These are phyloP conservation scores for Aspergillus candidus DNA, from an alignment of 2,329 filamentous ascomycete species.

Conservation along the genomic window DNA sequence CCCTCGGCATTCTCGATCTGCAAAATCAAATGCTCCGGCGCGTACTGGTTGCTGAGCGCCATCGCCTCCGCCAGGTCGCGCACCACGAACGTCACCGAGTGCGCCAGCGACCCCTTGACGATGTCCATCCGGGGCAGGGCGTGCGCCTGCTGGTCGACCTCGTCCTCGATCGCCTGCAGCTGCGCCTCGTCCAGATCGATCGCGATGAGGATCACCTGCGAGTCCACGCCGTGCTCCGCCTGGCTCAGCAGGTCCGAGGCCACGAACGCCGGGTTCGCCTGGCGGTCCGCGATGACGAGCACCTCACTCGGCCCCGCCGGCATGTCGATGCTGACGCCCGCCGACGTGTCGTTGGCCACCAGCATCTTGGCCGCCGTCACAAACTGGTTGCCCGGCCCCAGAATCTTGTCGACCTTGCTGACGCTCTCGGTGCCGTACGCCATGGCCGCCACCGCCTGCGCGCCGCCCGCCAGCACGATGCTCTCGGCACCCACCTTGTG, in stretches of 20 bases:
- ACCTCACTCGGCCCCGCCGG: slow-evolving; percentile 95
- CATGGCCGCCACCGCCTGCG: slow-evolving; percentile 92
- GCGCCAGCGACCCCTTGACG: slow-evolving; percentile 79
- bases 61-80: slow-evolving; percentile 66
- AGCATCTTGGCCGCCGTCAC: slow-evolving; percentile 98
- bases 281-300: slow-evolving; percentile 85
- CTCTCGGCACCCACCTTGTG: slow-evolving; percentile 95
- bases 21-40: slow-evolving; percentile 92
- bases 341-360: slow-evolving; percentile 94
- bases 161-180: slow-evolving; percentile 79
- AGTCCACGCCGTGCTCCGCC: slow-evolving; percentile 94
- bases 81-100: slow-evolving; percentile 82
- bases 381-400: slow-evolving; percentile 96
- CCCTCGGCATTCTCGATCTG: slow-evolving; percentile 73
- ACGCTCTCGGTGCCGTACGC: slow-evolving; percentile 94
- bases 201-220: slow-evolving; percentile 86
- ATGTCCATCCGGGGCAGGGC: slow-evolving; percentile 88
- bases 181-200: slow-evolving; percentile 68
- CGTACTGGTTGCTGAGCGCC: slow-evolving; percentile 84
- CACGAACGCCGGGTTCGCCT: slow-evolving; percentile 87
- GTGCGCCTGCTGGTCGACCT: slow-evolving; percentile 80
- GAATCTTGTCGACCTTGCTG: slow-evolving; percentile 96
- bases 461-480: slow-evolving; percentile 91
- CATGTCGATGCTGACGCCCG: slow-evolving; percentile 96
- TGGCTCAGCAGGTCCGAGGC: slow-evolving; percentile 91